phyloP scores from a whole-genome alignment of 1,284 basidiomycete genomes.

The Ganoderma lucidum region DNA sequence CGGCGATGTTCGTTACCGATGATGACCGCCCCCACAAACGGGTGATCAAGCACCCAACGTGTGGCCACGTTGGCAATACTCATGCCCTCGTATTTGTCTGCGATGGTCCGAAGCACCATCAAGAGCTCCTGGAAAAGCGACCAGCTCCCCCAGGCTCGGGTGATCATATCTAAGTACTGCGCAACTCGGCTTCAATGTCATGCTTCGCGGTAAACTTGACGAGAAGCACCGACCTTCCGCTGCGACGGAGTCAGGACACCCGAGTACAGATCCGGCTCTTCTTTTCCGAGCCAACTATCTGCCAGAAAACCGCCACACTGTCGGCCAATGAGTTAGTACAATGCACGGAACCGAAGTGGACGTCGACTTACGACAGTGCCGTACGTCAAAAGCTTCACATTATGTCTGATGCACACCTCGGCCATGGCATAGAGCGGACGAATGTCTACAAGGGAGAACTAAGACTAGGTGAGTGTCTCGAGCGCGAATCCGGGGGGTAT shows the following conservation, averaged over 20 bases:
- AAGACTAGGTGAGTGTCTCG: constrained; percentile 5
- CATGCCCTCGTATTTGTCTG: constrained; percentile 68
- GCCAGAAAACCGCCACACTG: constrained; percentile 86
- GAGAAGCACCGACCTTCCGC: constrained; percentile 65
- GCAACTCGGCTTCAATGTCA: neutral
- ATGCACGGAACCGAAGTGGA: constrained; percentile 9
- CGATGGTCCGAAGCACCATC: constrained; percentile 64
- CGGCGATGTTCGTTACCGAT: constrained; percentile 57
- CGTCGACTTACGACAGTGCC: constrained; percentile 70
- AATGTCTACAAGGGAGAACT: constrained; percentile 85
- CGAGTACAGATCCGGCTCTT: constrained; percentile 77
- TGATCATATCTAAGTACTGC: constrained; percentile 84
- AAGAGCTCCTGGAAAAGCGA: constrained; percentile 75
- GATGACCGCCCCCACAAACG: constrained; percentile 80
- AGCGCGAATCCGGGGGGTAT: neutral
- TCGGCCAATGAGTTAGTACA: constrained; percentile 12
- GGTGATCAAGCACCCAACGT: constrained; percentile 83
- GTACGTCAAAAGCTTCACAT: constrained; percentile 80
- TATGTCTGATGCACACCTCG: constrained; percentile 76
- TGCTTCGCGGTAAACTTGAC: constrained; percentile 4
- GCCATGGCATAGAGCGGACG: constrained; percentile 80
- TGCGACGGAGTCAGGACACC: constrained; percentile 76
- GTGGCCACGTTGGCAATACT: constrained; percentile 82
- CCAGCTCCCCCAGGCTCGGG: constrained; percentile 82
- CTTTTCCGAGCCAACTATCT: constrained; percentile 73